phyloP scores from a whole-genome alignment of 2,329 filamentous ascomycete genomes.

The Emmonsiellopsis sp. region DNA sequence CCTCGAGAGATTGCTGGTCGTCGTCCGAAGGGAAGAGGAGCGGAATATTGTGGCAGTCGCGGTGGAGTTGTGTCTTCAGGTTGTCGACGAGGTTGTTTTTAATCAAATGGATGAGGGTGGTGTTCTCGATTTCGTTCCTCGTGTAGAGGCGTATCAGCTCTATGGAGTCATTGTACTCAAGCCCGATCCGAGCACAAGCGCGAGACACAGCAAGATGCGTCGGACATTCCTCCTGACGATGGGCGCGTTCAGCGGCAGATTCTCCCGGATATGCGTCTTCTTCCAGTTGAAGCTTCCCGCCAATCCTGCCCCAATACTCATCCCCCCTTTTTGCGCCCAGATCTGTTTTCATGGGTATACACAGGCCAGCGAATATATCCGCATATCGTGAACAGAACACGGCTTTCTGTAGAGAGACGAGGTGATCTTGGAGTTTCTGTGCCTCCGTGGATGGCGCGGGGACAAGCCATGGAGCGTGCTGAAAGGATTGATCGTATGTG shows the following conservation, averaged over 20 bases:
- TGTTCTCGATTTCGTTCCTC: not conserved
- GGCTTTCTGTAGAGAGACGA: not conserved
- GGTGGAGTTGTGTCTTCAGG: not conserved
- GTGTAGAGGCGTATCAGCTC: not conserved
- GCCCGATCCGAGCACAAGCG: not conserved
- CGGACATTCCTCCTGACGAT: not conserved
- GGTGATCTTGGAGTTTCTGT: not conserved
- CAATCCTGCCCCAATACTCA: not conserved
- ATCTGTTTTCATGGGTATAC: not conserved
- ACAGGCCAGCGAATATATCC: not conserved
- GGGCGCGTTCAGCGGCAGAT: not conserved
- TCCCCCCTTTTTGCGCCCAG: not conserved
- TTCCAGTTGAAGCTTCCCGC: not conserved
- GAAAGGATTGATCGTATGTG: not conserved
- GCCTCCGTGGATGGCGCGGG: not conserved
- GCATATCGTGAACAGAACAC: not conserved
- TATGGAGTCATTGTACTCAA: not conserved
- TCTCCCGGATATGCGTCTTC: not conserved
- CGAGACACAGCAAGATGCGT: not conserved
- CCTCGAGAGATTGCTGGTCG: not conserved
- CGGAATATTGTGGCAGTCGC: not conserved
- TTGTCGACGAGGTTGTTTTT: not conserved
- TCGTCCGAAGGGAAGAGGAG: not conserved
- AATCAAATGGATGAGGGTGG: not conserved
- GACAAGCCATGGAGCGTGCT: not conserved